These are phyloP conservation scores for Lactuca saligna DNA, from an alignment of 129 eudicot species.

Conservation along the genomic window DNA sequence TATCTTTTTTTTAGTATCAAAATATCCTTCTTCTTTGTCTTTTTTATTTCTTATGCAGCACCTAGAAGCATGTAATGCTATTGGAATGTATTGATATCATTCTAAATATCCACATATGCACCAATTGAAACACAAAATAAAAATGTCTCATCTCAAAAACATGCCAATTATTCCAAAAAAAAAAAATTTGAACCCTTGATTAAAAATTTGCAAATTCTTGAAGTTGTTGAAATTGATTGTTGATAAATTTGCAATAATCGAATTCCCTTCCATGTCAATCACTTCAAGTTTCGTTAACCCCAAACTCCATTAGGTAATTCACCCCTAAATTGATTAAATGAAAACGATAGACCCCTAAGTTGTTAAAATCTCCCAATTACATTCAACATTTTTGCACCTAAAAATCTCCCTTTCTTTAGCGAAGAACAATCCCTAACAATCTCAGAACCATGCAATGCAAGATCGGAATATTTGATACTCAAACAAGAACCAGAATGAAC, in stretches of 20 bases:
- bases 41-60: no score
- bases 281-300: slow-evolving; percentile 53
- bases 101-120: no score
- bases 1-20: no score
- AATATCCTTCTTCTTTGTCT: no score
- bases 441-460: slow-evolving; percentile 45
- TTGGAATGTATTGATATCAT: no score
- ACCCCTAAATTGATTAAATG: slow-evolving; percentile 58
- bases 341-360: slow-evolving; percentile 64
- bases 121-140: no score
- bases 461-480: slow-evolving; percentile 22
- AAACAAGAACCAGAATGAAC: slow-evolving; percentile 47
- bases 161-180: slow-evolving; percentile 43
- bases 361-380: slow-evolving; percentile 47
- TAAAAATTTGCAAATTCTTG: slow-evolving; percentile 59
- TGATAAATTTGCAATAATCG: slow-evolving; percentile 43
- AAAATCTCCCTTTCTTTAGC: slow-evolving; percentile 26
- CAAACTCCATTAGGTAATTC: slow-evolving; percentile 60
- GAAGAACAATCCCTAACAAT: slow-evolving; percentile 46
- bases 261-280: slow-evolving; percentile 75
- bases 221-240: slow-evolving; percentile 36
- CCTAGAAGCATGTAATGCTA: no score
- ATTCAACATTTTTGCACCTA: slow-evolving; percentile 44
- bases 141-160: slow-evolving; percentile 28
- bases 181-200: slow-evolving; percentile 55